Base-by-base conservation (phyloP, 192 early-diverging fungal genomes). In the Piromyces finnis region DNA sequence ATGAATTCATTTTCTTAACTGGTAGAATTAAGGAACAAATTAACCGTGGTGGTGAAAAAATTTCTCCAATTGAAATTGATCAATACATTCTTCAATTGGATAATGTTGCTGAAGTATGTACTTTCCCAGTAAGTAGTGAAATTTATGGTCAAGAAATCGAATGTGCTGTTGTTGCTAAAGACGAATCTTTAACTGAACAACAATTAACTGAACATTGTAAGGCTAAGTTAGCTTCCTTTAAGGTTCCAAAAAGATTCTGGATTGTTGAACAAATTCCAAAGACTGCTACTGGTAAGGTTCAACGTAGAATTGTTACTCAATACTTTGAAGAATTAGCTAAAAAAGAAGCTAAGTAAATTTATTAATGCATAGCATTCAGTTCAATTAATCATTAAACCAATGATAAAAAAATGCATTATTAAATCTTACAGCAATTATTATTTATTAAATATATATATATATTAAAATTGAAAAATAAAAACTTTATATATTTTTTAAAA, bases 11-110 rank as follows among this genome's bases (percentile, higher is more conserved):
- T 78, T 87, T 90, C 78, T 86, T 96, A 79, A 94, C 93, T 5
- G 95, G 95, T 3, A 91, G 95, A 68, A 94, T 94, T 84, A 95
- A 96, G 88, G 95, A 95, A 84, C 87, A 94, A 80, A 96, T 96
- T 80, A 96, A 94, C 84, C 92, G 95, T 77, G 94, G 94, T 37
- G 95, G 95, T 29, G 95, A 95, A 84, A 96, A 93, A 85, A 95
- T 96, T 80, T 94, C 92, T n/a, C 95, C 95, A 5, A 82, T 95
- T 26, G 95, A 96, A 84, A 86, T 96, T 3, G 94, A 36, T 80
- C 30, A 29, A 36, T 80, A 77, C 39, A 77, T 95, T 78, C 86
- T 94, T 29, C 86, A 87, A 79, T 91, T 92, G 68, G 92, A 89
- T 18, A 88, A 86, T 77, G 88, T 94, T 14, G 86, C 87, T 28